Percentiles rank a stretch among this genome's conserved stretches.
Conservation (phyloP, 139 green algal species). For the Penium margaritaceum region DNA sequence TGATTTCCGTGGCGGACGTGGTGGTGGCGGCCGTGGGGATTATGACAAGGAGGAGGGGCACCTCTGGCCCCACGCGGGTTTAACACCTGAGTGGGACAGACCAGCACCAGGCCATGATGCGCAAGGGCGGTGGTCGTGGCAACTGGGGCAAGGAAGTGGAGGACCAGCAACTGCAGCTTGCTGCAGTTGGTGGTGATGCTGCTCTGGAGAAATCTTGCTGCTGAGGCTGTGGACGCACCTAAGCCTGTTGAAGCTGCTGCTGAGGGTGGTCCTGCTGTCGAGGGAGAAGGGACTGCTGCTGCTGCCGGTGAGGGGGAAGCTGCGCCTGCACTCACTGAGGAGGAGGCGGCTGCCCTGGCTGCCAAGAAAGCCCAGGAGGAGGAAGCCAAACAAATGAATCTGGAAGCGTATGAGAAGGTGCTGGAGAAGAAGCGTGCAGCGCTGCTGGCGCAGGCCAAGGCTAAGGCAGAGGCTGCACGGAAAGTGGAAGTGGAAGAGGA, state of each 20-base stretch:
- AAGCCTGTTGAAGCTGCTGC: no score
- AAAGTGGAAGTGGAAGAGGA: constrained; percentile 26
- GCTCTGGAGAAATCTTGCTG: constrained; percentile 4
- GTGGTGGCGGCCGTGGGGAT: no score
- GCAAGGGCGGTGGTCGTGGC: constrained; percentile 33
- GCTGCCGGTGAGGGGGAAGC: no score
- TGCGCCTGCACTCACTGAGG: constrained; percentile 1
- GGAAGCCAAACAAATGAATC: constrained; percentile 40
- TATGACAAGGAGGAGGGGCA: no score
- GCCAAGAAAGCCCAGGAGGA: constrained; percentile 5
- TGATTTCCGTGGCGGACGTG: no score
- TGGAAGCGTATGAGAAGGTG: constrained; percentile 45
- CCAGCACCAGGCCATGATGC: no score
- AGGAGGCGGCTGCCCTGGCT: constrained; percentile 1
- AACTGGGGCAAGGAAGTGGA: constrained; percentile 39
- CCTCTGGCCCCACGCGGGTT: no score
- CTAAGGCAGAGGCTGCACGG: constrained; percentile 13
- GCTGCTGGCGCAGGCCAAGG: constrained; percentile 14
- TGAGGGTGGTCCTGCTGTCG: background rate
- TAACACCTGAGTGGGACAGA: no score
- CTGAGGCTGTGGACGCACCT: no score
- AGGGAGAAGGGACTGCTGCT: no score
- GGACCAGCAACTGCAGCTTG: background rate
- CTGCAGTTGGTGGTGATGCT: background rate
- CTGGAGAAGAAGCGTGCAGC: constrained; percentile 37